A percentile compares a stretch with the other conserved stretches of the same genome.
These are phyloP conservation scores for Trichoderma afroharzianum DNA, from an alignment of 2,329 filamentous ascomycete species.

Conservation along the genomic window DNA sequence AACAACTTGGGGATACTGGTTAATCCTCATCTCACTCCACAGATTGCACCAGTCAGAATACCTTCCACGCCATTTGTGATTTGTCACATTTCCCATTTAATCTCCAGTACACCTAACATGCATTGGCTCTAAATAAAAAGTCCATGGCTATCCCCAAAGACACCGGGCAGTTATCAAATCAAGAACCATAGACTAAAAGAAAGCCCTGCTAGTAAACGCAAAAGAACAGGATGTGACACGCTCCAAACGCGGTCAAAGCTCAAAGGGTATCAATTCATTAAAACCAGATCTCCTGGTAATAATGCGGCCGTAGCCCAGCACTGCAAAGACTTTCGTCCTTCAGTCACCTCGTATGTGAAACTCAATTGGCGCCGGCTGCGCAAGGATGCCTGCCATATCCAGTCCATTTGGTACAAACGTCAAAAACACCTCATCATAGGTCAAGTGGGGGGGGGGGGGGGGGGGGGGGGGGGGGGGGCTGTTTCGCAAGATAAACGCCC, in stretches of 20 bases:
- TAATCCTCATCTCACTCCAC: background rate
- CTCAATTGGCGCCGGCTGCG: background rate
- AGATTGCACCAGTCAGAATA: background rate
- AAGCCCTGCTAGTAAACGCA: background rate
- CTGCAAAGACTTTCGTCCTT: background rate
- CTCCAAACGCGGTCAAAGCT: slow-evolving; percentile 7
- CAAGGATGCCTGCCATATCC: slow-evolving; percentile 1
- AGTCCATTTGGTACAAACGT: slow-evolving; percentile 12
- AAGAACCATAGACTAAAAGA: background rate
- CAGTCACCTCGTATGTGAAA: background rate
- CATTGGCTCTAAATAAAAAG: slow-evolving; percentile 6
- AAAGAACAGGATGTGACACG: background rate
- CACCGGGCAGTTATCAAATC: background rate
- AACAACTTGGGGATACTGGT: background rate
- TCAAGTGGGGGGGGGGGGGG: too few relatives aligned
- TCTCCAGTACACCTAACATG: slow-evolving; percentile 12
- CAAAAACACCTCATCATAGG: background rate
- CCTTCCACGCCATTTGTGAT: background rate
- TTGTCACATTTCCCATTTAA: background rate
- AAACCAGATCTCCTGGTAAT: background rate
- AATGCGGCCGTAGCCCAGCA: background rate
- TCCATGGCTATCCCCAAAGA: background rate
- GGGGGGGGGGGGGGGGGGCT: too few relatives aligned
- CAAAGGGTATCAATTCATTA: slow-evolving; percentile 13
- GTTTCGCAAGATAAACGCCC: slow-evolving; percentile 3